A percentile compares a stretch with the other conserved stretches of the same genome.
phyloP scores from a whole-genome alignment of 495 filamentous ascomycete genomes.

The Halenospora varia region DNA sequence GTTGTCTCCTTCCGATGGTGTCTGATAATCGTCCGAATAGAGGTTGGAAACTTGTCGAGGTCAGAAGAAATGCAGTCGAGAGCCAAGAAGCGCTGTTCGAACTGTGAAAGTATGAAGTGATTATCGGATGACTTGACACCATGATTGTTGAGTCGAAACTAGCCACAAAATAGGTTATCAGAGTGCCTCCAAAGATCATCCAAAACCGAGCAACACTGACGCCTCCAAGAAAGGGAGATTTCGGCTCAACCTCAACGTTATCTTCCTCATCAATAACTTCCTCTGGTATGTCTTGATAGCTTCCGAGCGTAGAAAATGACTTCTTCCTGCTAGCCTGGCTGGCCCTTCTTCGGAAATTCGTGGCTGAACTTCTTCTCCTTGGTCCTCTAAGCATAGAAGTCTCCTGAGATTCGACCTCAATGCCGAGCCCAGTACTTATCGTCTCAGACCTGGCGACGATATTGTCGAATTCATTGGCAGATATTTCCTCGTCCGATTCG shows the following conservation, averaged over 20 bases:
- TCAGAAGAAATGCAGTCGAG: slow-evolving; percentile 75
- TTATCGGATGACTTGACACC: slow-evolving; percentile 77
- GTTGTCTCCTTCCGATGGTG: slow-evolving; percentile 64
- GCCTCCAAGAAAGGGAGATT: slow-evolving; percentile 31
- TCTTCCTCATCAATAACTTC: not conserved
- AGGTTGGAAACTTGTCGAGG: slow-evolving; percentile 69
- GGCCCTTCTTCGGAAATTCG: not conserved
- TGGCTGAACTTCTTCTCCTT: slow-evolving; percentile 11
- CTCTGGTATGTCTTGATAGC: not conserved
- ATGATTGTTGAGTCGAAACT: slow-evolving; percentile 75
- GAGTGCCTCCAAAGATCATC: slow-evolving; percentile 46
- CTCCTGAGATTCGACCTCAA: slow-evolving; percentile 37
- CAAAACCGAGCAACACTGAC: slow-evolving; percentile 46
- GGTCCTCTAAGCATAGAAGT: slow-evolving; percentile 29
- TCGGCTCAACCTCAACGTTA: slow-evolving; percentile 5
- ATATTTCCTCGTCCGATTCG: slow-evolving; percentile 26
- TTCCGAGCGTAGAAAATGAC: slow-evolving; percentile 8
- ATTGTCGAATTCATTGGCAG: slow-evolving; percentile 38
- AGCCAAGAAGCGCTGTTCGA: slow-evolving; percentile 78
- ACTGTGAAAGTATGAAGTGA: slow-evolving; percentile 72
- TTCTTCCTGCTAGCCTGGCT: slow-evolving; percentile 10
- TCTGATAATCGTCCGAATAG: slow-evolving; percentile 70
- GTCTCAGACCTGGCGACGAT: slow-evolving; percentile 36
- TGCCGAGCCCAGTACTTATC: slow-evolving; percentile 26
- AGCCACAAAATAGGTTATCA: slow-evolving; percentile 20